Evolutionary conservation across 2,329 filamentous ascomycete genomes (phyloP), one percentile per base, ranked within the genome.

Genomic region (Fusarium musae): DNA sequence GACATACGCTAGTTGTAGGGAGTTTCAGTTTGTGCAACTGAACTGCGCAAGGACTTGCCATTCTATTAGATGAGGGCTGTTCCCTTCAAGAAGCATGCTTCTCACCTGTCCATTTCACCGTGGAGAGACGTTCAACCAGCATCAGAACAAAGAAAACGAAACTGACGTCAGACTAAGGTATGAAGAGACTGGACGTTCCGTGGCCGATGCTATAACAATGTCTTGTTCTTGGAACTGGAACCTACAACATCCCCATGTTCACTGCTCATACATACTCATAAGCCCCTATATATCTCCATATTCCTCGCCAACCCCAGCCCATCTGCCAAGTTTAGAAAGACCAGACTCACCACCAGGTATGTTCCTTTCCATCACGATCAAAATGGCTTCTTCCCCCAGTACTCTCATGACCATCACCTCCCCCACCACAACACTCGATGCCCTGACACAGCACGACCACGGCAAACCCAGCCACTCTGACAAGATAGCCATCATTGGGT

Each of bases 321-420:
- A n/a, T 54, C 10, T n/a, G 10, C 34, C 50, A 30, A 30, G 12
- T 36, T 17, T 8, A n/a, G 17, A 46, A 37, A 17, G 13, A 30
- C 26, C 26, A n/a, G n/a, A 30, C 12, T 23, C 32, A 21, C 37
- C 23, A 19, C 19, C 32, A 58, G 17, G 56, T 12, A 59, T 39
- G 34, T 15, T 52, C 11, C 2, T 59, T 4, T n/a, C 34, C 21
- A 36, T 52, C 16, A 2, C 16, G 16, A 36, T 39, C 34, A 65
- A 46, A 26, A 72, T 72, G 69, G 42, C 69, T 44, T 46, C 69
- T 44, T 46, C 58, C 39, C 23, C 32, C 10, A 68, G 19, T 42
- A 56, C 54, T 46, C 46, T 70, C 43, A 60, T n/a, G 44, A 70
- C 63, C 2, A 19, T 64, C 44, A 19, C 40, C 26, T 32, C 57